phyloP scores from a whole-genome alignment of 176 grass and related monocot species.

The Oryza punctata region DNA sequence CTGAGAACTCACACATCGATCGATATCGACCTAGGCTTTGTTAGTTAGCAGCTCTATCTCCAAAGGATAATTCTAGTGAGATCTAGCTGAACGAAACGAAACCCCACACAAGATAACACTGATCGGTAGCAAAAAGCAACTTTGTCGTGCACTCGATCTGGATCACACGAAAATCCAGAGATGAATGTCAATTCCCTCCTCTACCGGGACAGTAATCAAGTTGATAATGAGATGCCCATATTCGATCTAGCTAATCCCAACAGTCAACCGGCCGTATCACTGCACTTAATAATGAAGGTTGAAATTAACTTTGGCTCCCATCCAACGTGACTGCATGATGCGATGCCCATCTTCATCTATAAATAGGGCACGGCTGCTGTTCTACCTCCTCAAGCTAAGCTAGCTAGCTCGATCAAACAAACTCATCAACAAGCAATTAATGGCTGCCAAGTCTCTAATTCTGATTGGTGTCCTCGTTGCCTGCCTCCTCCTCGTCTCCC shows the following conservation, averaged over 20 bases:
- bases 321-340: background rate
- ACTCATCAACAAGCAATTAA: background rate
- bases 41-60: no score
- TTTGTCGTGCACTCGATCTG: background rate
- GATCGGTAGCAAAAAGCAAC: no score
- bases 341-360: background rate
- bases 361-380: background rate
- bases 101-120: no score
- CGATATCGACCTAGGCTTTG: no score
- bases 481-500: background rate
- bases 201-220: slow-evolving; percentile 34
- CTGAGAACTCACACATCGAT: no score
- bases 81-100: no score
- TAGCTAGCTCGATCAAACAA: background rate
- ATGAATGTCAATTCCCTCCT: slow-evolving; percentile 33
- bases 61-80: no score
- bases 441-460: slow-evolving; percentile 21
- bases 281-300: slow-evolving; percentile 1
- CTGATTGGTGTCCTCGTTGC: slow-evolving; percentile 13
- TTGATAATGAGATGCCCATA: slow-evolving; percentile 9
- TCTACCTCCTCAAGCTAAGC: background rate
- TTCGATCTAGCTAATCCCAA: background rate
- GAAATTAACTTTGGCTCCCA: background rate
- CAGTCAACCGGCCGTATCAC: background rate
- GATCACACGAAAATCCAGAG: background rate